Evolutionary conservation across 257 asterid genomes (phyloP).

Genomic region (Solanum peruvianum): DNA sequence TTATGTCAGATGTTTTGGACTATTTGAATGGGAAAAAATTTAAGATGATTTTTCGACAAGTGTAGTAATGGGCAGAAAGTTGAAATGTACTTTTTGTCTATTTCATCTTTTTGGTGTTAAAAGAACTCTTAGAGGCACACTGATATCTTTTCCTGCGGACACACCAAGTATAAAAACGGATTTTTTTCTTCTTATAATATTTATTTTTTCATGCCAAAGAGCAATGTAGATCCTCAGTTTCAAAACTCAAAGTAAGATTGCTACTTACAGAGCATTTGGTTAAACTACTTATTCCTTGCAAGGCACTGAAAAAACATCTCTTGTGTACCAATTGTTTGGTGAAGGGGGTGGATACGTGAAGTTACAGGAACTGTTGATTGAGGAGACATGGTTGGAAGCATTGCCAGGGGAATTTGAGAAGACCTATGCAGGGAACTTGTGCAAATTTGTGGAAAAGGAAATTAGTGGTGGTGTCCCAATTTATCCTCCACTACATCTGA

Average conservation of each 20-base stretch:
- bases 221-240: not conserved
- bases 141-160: not conserved
- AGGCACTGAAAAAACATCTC: not conserved
- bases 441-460: slow-evolving; percentile 56
- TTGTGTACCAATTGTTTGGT: not conserved
- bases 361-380: slow-evolving; percentile 72
- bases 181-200: not conserved
- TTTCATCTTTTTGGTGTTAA: not conserved
- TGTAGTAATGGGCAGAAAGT: not conserved
- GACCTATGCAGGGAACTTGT: slow-evolving; percentile 53
- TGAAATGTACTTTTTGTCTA: not conserved
- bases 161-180: not conserved
- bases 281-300: not conserved
- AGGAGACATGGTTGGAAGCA: slow-evolving; percentile 65
- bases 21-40: not conserved
- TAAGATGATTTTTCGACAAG: not conserved
- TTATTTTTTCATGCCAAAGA: not conserved
- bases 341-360: slow-evolving; percentile 37
- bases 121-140: not conserved
- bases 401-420: slow-evolving; percentile 63
- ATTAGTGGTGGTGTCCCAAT: slow-evolving; percentile 41
- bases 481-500: slow-evolving; percentile 80
- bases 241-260: not conserved
- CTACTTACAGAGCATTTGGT: not conserved
- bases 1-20: not conserved